Evolutionary conservation across 1,139 yeast species (phyloP).

Genomic region (Candida gigantensis): DNA sequence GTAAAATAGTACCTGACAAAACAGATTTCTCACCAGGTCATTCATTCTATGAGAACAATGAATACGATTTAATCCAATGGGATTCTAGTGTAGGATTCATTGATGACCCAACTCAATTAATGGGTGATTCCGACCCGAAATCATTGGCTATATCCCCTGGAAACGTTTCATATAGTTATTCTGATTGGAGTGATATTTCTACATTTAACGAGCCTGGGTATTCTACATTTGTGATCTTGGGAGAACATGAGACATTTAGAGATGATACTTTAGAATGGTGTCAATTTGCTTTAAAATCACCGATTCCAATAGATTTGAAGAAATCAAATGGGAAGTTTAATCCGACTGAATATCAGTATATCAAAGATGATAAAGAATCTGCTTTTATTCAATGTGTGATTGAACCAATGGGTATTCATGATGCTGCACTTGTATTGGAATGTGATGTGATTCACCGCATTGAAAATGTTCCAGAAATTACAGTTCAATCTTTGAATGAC

Average conservation of each 20-base stretch:
- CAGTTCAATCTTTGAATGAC: slow-evolving; percentile 19
- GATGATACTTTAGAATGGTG: slow-evolving; percentile 40
- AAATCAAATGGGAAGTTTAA: slow-evolving; percentile 25
- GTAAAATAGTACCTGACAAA: slow-evolving; percentile 17
- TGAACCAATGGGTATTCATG: slow-evolving; percentile 51
- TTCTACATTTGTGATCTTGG: slow-evolving; percentile 34
- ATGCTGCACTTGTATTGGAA: slow-evolving; percentile 37
- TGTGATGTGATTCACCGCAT: slow-evolving; percentile 19
- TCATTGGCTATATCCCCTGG: slow-evolving; percentile 20
- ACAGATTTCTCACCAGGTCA: slow-evolving; percentile 24
- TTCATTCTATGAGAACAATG: slow-evolving; percentile 36
- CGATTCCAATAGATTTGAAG: slow-evolving; percentile 25
- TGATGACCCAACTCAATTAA: slow-evolving; percentile 6
- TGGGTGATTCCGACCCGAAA: slow-evolving; percentile 15
- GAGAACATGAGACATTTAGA: no score
- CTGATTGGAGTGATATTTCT: slow-evolving; percentile 40
- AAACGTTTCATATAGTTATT: slow-evolving; percentile 16
- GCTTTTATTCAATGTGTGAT: slow-evolving; percentile 25
- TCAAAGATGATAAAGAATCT: slow-evolving; percentile 15
- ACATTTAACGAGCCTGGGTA: slow-evolving; percentile 27
- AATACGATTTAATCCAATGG: slow-evolving; percentile 32
- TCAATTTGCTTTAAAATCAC: slow-evolving; percentile 32
- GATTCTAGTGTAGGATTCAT: slow-evolving; percentile 7
- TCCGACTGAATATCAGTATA: slow-evolving; percentile 20
- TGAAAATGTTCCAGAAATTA: slow-evolving; percentile 12